These are phyloP conservation scores for Cytospora chrysosperma DNA, from an alignment of 2,329 filamentous ascomycete species.

Conservation along the genomic window DNA sequence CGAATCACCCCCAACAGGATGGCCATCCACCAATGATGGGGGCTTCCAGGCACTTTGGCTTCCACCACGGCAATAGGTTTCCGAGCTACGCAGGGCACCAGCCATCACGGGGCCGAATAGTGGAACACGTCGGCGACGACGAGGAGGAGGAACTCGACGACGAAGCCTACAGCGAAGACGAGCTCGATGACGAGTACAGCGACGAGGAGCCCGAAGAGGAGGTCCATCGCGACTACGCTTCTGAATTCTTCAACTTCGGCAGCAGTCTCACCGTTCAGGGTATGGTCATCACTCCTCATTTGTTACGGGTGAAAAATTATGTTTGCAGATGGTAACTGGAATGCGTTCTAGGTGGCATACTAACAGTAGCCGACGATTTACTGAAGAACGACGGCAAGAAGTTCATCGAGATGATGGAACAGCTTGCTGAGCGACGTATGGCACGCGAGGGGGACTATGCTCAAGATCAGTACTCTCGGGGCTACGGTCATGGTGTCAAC, in stretches of 20 bases:
- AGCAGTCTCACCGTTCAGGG: constrained; percentile 94
- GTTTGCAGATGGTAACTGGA: constrained; percentile 29
- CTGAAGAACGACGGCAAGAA: constrained; percentile 99
- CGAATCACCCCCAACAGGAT: constrained; percentile 70
- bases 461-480: constrained; percentile 47
- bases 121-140: constrained; percentile 61
- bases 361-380: constrained; percentile 97
- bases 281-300: constrained; percentile 40
- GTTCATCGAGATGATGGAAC: constrained; percentile 99
- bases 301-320: constrained; percentile 26
- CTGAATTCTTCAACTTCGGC: constrained; percentile 95
- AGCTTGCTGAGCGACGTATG: constrained; percentile 95
- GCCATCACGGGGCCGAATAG: constrained; percentile 72
- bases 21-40: constrained; percentile 69
- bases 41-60: constrained; percentile 62
- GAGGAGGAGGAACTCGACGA: constrained; percentile 56
- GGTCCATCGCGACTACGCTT: constrained; percentile 60
- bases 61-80: constrained; percentile 35
- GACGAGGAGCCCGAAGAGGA: constrained; percentile 58
- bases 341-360: constrained; percentile 77
- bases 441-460: constrained; percentile 85
- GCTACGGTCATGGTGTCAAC: constrained; percentile 45
- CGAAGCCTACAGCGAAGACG: constrained; percentile 61
- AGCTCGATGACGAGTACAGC: constrained; percentile 65
- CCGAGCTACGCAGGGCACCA: constrained; percentile 62